Percentiles rank a stretch among this genome's conserved stretches.
These are phyloP conservation scores for Fusarium praegraminearum DNA, from an alignment of 2,329 filamentous ascomycete genomes.

Conservation along the genomic window DNA sequence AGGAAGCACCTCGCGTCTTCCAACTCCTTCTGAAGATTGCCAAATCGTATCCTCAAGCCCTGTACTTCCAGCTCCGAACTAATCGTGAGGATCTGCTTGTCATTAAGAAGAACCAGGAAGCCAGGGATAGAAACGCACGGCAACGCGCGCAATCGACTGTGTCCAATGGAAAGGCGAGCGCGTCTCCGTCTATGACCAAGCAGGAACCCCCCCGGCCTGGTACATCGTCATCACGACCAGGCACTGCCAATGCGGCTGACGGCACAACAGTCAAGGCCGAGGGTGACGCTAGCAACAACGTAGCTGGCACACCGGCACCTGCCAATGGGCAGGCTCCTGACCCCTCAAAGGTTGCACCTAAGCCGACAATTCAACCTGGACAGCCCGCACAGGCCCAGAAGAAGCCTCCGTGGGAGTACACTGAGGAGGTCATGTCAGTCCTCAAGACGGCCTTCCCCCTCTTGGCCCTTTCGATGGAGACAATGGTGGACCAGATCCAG, in stretches of 20 bases:
- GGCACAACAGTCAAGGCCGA: conserved; percentile 60
- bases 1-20: conserved; percentile 89
- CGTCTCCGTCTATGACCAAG: conserved; percentile 65
- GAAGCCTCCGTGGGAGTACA: conserved; percentile 95
- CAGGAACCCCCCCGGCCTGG: conserved; percentile 61
- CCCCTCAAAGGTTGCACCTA: conserved; percentile 42
- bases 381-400: conserved; percentile 58
- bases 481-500: conserved; percentile 98
- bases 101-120: conserved; percentile 89
- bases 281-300: conserved; percentile 52
- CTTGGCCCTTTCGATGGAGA: conserved; percentile 97
- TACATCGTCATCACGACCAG: conserved; percentile 59
- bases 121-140: conserved; percentile 72
- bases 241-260: conserved; percentile 63
- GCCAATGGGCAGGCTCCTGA: conserved; percentile 46
- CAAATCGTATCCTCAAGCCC: conserved; percentile 92
- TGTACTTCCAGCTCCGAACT: conserved; percentile 95
- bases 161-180: conserved; percentile 59
- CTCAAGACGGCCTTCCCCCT: conserved; percentile 98
- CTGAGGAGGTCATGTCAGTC: conserved; percentile 93
- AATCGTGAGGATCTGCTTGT: conserved; percentile 92
- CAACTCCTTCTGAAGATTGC: conserved; percentile 92
- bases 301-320: conserved; percentile 45
- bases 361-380: conserved; percentile 26
- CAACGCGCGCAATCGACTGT: conserved; percentile 61